phyloP scores from a whole-genome alignment of 192 early-diverging fungal genomes.

The Paraglomus brasilianum region DNA sequence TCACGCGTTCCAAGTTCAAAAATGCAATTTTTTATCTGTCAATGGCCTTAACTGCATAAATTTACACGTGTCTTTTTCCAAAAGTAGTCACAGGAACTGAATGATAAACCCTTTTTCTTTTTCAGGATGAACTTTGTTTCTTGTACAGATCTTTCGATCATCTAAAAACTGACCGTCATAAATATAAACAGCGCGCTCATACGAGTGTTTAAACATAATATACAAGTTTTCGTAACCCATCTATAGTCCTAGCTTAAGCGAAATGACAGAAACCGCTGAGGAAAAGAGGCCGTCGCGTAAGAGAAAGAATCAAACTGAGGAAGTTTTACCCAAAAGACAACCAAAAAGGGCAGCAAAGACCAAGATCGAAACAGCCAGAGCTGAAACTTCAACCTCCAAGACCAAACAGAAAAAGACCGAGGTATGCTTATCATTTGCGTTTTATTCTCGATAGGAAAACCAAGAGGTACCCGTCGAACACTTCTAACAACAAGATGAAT shows the following conservation, averaged over 20 bases:
- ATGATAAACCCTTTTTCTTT: too few relatives aligned
- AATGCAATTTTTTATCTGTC: too few relatives aligned
- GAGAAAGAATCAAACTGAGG: constrained; percentile 12
- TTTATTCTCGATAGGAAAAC: neutral
- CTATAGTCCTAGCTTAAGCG: neutral
- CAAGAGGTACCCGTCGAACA: neutral
- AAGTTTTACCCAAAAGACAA: constrained; percentile 27
- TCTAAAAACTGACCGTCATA: too few relatives aligned
- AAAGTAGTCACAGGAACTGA: too few relatives aligned
- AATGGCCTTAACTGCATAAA: too few relatives aligned
- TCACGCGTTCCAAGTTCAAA: too few relatives aligned
- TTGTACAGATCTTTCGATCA: too few relatives aligned
- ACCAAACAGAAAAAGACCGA: constrained; percentile 28
- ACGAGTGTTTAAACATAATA: too few relatives aligned
- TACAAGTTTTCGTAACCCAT: too few relatives aligned
- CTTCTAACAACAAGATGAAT: neutral
- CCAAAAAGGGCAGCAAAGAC: constrained; percentile 33
- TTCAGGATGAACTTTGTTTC: too few relatives aligned
- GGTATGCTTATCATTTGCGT: constrained; percentile 1
- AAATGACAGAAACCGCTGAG: constrained; percentile 2
- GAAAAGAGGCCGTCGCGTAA: constrained; percentile 24
- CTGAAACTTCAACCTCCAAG: constrained; percentile 9
- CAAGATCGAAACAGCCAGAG: constrained; percentile 29
- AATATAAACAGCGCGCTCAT: too few relatives aligned
- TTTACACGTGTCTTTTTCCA: too few relatives aligned